Conservation (phyloP, 1,284 basidiomycete species). For the Inonotus obliquus region DNA sequence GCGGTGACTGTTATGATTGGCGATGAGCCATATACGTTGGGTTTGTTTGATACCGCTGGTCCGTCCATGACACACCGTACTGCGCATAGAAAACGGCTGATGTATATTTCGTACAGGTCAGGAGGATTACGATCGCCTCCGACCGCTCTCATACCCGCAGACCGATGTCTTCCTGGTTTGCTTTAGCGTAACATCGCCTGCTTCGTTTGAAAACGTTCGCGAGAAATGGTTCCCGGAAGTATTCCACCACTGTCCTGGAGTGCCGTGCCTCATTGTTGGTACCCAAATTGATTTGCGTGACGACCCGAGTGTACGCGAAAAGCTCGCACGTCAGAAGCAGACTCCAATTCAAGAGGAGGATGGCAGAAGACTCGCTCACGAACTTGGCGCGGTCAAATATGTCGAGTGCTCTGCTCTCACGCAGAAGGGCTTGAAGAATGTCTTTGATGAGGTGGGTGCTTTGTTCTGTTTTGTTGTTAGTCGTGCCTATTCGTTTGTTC, state of each 20-base stretch:
- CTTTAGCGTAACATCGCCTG: slow-evolving; percentile 97
- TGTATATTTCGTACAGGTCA: slow-evolving; percentile 59
- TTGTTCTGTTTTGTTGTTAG: slow-evolving; percentile 14
- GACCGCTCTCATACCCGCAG: slow-evolving; percentile 98
- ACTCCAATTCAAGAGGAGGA: slow-evolving; percentile 84
- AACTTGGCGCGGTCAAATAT: slow-evolving; percentile 97
- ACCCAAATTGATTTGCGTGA: slow-evolving; percentile 98
- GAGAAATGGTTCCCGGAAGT: slow-evolving; percentile 99
- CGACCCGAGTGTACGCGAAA: slow-evolving; percentile 90
- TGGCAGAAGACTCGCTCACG: slow-evolving; percentile 91
- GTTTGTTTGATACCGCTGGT: slow-evolving; percentile 98
- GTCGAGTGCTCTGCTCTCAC: slow-evolving; percentile 99
- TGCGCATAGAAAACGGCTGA: not conserved
- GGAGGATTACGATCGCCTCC: slow-evolving; percentile 99
- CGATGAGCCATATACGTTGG: slow-evolving; percentile 97
- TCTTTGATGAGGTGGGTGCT: slow-evolving; percentile 92
- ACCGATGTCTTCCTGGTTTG: slow-evolving; percentile 99
- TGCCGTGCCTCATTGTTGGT: slow-evolving; percentile 97
- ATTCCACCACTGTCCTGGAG: slow-evolving; percentile 99
- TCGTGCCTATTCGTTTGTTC: slow-evolving; percentile 18
- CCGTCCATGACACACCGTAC: slow-evolving; percentile 24
- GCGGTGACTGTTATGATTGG: slow-evolving; percentile 99
- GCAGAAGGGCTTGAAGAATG: slow-evolving; percentile 99
- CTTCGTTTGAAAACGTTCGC: slow-evolving; percentile 99
- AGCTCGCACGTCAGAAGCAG: slow-evolving; percentile 95